Percentiles rank a stretch among this genome's conserved stretches.
These are phyloP conservation scores for Eimeria necatrix DNA, from an alignment of 169 alveolate species.

Conservation along the genomic window DNA sequence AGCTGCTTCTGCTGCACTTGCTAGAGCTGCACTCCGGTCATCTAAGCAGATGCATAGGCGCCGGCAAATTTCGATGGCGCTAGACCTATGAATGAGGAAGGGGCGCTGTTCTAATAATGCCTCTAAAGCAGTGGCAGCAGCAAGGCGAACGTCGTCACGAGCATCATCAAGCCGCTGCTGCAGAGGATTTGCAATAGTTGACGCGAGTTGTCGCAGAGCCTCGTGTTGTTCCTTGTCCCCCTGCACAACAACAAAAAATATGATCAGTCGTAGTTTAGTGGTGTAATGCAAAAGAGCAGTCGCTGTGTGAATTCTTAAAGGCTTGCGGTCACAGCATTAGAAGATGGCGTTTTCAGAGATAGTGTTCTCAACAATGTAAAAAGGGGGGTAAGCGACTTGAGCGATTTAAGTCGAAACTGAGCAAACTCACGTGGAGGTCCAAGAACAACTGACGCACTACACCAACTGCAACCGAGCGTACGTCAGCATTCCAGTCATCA, in stretches of 20 bases:
- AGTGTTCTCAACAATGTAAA: too few relatives aligned
- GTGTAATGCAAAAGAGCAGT: not conserved
- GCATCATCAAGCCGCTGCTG: conserved; percentile 83
- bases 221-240: conserved; percentile 21
- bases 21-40: conserved; percentile 41
- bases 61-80: conserved; percentile 33
- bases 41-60: conserved; percentile 54
- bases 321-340: too few relatives aligned
- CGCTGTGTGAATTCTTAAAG: too few relatives aligned
- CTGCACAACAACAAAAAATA: not conserved
- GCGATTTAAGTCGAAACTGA: not conserved
- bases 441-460: conserved; percentile 65
- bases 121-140: conserved; percentile 72
- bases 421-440: conserved; percentile 69
- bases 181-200: conserved; percentile 58
- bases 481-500: conserved; percentile 75
- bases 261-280: too few relatives aligned
- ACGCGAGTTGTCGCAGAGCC: conserved; percentile 58
- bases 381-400: too few relatives aligned
- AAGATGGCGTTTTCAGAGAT: too few relatives aligned
- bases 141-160: conserved; percentile 64
- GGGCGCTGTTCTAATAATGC: conserved; percentile 68
- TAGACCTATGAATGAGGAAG: not conserved
- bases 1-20: conserved; percentile 60
- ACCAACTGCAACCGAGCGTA: conserved; percentile 54